A percentile compares a stretch with the other conserved stretches of the same genome.
These are phyloP conservation scores for Castanopsis chinensis DNA, from an alignment of 306 rosid species.

Conservation along the genomic window DNA sequence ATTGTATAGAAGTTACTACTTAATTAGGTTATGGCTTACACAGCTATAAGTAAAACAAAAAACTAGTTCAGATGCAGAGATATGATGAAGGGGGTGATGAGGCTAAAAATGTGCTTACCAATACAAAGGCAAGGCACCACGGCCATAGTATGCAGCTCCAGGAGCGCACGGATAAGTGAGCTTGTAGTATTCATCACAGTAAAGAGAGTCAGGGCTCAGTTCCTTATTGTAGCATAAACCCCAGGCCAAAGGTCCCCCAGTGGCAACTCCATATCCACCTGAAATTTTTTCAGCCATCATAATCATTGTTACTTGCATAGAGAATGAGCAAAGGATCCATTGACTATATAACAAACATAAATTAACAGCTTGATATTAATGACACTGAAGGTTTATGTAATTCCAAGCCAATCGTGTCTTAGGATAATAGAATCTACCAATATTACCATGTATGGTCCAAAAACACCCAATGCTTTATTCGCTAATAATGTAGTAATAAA, in stretches of 20 bases:
- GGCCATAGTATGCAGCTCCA: constrained; percentile 85
- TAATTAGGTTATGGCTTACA: too few species aligned
- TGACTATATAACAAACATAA: background rate
- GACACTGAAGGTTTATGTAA: background rate
- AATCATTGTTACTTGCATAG: background rate
- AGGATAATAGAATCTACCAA: background rate
- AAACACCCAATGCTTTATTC: background rate
- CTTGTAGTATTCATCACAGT: constrained; percentile 84
- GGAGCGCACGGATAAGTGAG: constrained; percentile 81
- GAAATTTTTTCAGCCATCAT: constrained; percentile 25
- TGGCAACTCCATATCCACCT: constrained; percentile 99
- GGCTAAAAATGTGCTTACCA: constrained; percentile 49
- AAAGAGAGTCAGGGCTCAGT: constrained; percentile 83
- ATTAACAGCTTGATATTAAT: background rate
- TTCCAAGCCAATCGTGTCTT: background rate
- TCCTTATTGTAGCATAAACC: constrained; percentile 95
- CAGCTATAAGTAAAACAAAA: too few species aligned
- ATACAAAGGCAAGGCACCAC: constrained; percentile 92
- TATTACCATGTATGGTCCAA: background rate
- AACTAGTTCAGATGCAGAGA: too few species aligned
- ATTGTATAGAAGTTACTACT: too few species aligned
- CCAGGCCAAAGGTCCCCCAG: constrained; percentile 95
- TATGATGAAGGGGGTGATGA: background rate
- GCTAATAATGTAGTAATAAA: background rate
- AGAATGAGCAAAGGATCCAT: background rate